Percentiles rank a stretch among this genome's conserved stretches.
Conservation (phyloP, 164 flowering plant species). For the Magnolia kwangsiensis region DNA sequence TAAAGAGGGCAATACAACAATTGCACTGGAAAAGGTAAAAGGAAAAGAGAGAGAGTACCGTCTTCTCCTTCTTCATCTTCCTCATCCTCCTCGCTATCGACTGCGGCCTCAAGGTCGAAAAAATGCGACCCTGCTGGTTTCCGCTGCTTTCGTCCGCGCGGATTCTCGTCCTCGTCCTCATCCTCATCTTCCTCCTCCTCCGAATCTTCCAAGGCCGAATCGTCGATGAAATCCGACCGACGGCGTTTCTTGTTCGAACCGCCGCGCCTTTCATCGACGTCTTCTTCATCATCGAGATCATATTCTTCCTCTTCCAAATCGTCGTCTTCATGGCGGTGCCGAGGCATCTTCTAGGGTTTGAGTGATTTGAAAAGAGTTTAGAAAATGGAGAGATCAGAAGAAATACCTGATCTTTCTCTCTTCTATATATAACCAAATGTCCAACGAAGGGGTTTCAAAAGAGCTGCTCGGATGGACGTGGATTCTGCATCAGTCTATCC, state of each 20-base stretch:
- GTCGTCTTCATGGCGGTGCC: slow-evolving; percentile 31
- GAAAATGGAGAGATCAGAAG: not conserved
- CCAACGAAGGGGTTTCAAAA: too few relatives aligned
- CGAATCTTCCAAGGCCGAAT: slow-evolving; percentile 63
- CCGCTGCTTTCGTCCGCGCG: slow-evolving; percentile 21
- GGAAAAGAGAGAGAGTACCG: slow-evolving; percentile 25
- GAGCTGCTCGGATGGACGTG: too few relatives aligned
- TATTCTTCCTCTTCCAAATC: slow-evolving; percentile 38
- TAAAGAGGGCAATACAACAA: too few relatives aligned
- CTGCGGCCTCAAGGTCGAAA: slow-evolving; percentile 51
- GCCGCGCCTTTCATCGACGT: slow-evolving; percentile 16
- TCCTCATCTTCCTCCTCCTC: slow-evolving; percentile 67
- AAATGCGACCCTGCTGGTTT: slow-evolving; percentile 31
- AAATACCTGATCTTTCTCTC: too few relatives aligned
- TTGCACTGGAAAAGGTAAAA: not conserved
- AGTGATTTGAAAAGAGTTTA: not conserved
- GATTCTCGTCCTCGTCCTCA: slow-evolving; percentile 17
- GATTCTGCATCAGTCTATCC: too few relatives aligned
- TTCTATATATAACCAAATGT: too few relatives aligned
- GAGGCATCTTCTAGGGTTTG: slow-evolving; percentile 18
- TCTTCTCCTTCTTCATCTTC: slow-evolving; percentile 78
- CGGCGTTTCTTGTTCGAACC: slow-evolving; percentile 35
- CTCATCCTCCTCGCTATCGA: slow-evolving; percentile 57
- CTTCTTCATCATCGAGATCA: slow-evolving; percentile 32
- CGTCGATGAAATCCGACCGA: slow-evolving; percentile 70